Evolutionary conservation across 1,284 basidiomycete species (phyloP), one percentile per base, ranked within the genome.

Genomic region (Mycena citricolor): DNA sequence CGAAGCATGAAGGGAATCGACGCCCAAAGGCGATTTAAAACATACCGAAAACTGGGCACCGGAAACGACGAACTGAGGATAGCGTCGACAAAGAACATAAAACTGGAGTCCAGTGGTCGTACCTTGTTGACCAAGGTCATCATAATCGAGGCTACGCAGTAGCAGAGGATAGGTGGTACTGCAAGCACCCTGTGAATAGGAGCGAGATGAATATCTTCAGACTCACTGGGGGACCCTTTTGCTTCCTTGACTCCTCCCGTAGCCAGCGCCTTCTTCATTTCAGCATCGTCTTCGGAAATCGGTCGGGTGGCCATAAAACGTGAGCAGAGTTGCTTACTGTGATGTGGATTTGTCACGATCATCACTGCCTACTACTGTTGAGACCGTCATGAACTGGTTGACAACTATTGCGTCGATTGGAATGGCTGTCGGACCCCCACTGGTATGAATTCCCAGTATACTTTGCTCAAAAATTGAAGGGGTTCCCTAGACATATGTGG

Each of bases 71-170:
- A 87, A 98, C 91, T 95, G 22, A 25, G 4, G 19, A 14, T 11
- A 21, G 22, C 23, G 26, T 23, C 26, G 4, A 24, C 11, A 13
- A 14, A 14, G 14, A 4, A 11, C 16, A 26, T 13, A 42, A 23
- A n/a, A n/a, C n/a, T n/a, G n/a, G n/a, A n/a, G n/a, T n/a, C n/a
- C n/a, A n/a, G n/a, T n/a, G 19, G 4, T 62, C 74, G 33, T 51
- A 92, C 93, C 77, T 99, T 98, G 76, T 98, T 98, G 51, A 97
- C 83, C 35, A 99, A 81, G 0, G 97, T 99, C 97, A 99, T 99
- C 44, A 94, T 73, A 58, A 99, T 97, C 30, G 91, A 94, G 3
- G 95, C 92, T 21, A 87, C 57, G 63, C 97, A 99, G 67, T 99
- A 99, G 60, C 86, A 90, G 47, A 22, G 35, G 36, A 52, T 52